Conservation (phyloP, 1,284 basidiomycete species). For the Athelia sp. region DNA sequence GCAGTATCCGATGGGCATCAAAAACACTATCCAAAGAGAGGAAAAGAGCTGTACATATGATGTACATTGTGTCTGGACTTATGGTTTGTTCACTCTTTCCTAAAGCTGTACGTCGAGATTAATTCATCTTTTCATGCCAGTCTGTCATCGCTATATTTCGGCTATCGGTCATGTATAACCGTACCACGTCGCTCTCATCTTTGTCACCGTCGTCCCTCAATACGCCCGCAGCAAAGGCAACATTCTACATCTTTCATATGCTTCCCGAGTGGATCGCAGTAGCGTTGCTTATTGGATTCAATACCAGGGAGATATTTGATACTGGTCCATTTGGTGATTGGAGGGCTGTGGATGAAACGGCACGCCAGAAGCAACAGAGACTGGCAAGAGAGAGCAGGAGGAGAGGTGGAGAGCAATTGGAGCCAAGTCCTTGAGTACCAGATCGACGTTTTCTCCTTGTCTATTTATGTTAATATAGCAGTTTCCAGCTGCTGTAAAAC, state of each 20-base stretch:
- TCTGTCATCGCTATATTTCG: slow-evolving; percentile 30
- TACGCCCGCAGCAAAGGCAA: slow-evolving; percentile 26
- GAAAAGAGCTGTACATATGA: background rate
- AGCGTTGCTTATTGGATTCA: slow-evolving; percentile 25
- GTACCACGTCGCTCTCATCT: slow-evolving; percentile 26
- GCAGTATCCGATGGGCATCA: background rate
- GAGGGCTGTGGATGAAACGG: slow-evolving; percentile 15
- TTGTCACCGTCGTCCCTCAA: slow-evolving; percentile 28
- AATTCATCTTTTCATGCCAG: slow-evolving; percentile 2
- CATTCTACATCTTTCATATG: slow-evolving; percentile 40
- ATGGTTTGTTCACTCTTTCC: slow-evolving; percentile 13
- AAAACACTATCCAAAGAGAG: background rate
- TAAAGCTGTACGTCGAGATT: background rate
- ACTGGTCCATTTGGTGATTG: slow-evolving; percentile 31
- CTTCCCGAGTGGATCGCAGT: slow-evolving; percentile 36
- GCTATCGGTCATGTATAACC: slow-evolving; percentile 32
- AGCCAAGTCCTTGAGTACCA: too few species aligned
- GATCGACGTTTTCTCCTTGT: too few species aligned
- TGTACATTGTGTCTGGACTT: slow-evolving; percentile 6
- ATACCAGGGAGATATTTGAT: slow-evolving; percentile 31
- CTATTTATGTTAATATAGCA: too few species aligned
- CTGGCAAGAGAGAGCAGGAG: too few species aligned
- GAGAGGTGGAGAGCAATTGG: too few species aligned
- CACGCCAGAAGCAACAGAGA: slow-evolving; percentile 10
- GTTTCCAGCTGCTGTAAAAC: too few species aligned